Evolutionary conservation across 2,329 filamentous ascomycete species (phyloP).

Genomic region (Scedosporium dehoogii): DNA sequence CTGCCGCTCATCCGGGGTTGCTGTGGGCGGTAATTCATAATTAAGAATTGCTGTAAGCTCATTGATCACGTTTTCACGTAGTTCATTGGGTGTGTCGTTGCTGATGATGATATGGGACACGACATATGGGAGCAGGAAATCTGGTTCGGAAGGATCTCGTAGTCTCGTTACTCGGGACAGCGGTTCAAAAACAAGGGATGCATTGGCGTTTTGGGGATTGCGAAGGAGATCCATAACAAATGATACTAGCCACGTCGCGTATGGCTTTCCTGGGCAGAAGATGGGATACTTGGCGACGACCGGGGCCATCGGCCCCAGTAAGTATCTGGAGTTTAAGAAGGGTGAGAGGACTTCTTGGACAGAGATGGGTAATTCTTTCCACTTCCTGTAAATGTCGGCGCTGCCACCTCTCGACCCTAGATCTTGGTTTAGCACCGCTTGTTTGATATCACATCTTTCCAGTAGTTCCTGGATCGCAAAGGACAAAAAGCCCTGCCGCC

Average conservation of each 20-base stretch:
- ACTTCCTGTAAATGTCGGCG: slow-evolving; percentile 59
- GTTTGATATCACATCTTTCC: slow-evolving; percentile 62
- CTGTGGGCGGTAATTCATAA: slow-evolving; percentile 35
- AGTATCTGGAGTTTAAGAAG: slow-evolving; percentile 77
- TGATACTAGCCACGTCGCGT: slow-evolving; percentile 70
- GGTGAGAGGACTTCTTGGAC: slow-evolving; percentile 77
- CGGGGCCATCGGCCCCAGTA: slow-evolving; percentile 52
- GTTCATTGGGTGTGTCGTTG: slow-evolving; percentile 46
- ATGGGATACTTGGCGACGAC: slow-evolving; percentile 63
- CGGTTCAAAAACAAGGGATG: slow-evolving; percentile 69
- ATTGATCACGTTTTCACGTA: slow-evolving; percentile 54
- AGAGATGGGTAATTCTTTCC: slow-evolving; percentile 66
- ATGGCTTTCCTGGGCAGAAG: slow-evolving; percentile 57
- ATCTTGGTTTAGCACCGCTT: slow-evolving; percentile 35
- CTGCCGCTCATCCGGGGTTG: slow-evolving; percentile 45
- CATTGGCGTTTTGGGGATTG: slow-evolving; percentile 64
- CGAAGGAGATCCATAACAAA: slow-evolving; percentile 77
- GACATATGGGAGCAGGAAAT: slow-evolving; percentile 82
- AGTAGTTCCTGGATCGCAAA: slow-evolving; percentile 92
- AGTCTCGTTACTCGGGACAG: slow-evolving; percentile 73
- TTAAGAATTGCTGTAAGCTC: slow-evolving; percentile 71
- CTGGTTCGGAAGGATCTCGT: slow-evolving; percentile 76
- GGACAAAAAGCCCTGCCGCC: slow-evolving; percentile 81
- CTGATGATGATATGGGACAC: slow-evolving; percentile 75
- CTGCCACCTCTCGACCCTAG: slow-evolving; percentile 31